Evolutionary conservation across 768 basidiomycete species (phyloP).

Genomic region (Calocybe cyanea): DNA sequence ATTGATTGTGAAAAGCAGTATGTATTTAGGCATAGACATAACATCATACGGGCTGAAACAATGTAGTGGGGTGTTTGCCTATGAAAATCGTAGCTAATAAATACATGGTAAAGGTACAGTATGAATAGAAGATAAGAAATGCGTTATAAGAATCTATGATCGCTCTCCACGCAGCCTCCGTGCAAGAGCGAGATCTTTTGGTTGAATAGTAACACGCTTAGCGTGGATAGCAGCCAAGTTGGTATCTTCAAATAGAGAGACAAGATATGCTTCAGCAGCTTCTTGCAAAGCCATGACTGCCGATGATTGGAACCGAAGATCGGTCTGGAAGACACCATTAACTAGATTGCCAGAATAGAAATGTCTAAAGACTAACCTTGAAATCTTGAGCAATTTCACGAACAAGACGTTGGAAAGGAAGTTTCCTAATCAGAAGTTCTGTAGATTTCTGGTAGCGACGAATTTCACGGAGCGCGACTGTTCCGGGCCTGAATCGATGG

Average conservation of each 20-base stretch:
- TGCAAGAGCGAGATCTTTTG: slow-evolving; percentile 74
- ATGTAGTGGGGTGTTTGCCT: no score
- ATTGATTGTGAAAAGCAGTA: no score
- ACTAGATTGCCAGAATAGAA: not conserved
- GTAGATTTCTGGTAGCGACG: slow-evolving; percentile 91
- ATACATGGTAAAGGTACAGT: slow-evolving; percentile 34
- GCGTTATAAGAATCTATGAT: slow-evolving; percentile 35
- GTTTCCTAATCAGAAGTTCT: slow-evolving; percentile 87
- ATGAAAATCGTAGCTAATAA: no score
- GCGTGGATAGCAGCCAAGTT: slow-evolving; percentile 85
- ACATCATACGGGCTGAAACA: no score
- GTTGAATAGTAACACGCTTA: slow-evolving; percentile 85
- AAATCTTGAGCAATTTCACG: slow-evolving; percentile 96
- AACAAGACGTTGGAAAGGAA: slow-evolving; percentile 93
- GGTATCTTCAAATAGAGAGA: slow-evolving; percentile 71
- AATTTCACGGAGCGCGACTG: slow-evolving; percentile 92
- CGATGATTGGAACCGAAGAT: slow-evolving; percentile 92
- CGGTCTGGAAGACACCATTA: slow-evolving; percentile 44
- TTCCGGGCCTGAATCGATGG: slow-evolving; percentile 85
- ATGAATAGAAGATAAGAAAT: slow-evolving; percentile 18
- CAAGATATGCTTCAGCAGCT: slow-evolving; percentile 83
- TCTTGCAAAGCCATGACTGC: slow-evolving; percentile 91
- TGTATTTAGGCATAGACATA: no score
- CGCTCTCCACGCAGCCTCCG: slow-evolving; percentile 70
- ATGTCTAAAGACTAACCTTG: slow-evolving; percentile 44